phyloP scores from a whole-genome alignment of 169 alveolate genomes.

The Plasmodium billcollinsi region DNA sequence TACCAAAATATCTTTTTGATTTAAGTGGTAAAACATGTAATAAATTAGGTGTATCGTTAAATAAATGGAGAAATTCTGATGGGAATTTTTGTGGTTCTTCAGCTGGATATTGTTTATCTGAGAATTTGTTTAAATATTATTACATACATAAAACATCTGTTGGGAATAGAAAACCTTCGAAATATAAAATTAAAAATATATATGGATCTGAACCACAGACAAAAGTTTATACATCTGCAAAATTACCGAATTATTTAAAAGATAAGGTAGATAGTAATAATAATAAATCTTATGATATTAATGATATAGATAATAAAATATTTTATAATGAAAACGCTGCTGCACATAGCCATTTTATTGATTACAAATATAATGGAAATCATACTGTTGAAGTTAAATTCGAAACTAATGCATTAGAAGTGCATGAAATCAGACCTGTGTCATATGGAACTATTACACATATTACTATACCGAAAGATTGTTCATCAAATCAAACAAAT shows the following conservation, averaged over 20 bases:
- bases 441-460: conserved; percentile 71
- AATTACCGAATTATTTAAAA: conserved; percentile 50
- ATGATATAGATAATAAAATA: conserved; percentile 59
- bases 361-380: conserved; percentile 74
- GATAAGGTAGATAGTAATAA: conserved; percentile 17
- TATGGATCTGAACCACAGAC: conserved; percentile 76
- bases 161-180: conserved; percentile 16
- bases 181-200: conserved; percentile 66
- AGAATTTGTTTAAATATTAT: conserved; percentile 36
- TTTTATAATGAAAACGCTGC: conserved; percentile 49
- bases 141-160: conserved; percentile 31
- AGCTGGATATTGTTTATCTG: conserved; percentile 50
- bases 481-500: conserved; percentile 29
- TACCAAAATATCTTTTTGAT: conserved; percentile 66
- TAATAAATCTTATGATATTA: conserved; percentile 9
- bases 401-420: conserved; percentile 68
- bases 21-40: conserved; percentile 74
- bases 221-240: conserved; percentile 5
- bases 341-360: conserved; percentile 68
- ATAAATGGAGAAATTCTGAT: conserved; percentile 45
- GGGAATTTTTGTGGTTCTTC: conserved; percentile 42
- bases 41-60: conserved; percentile 70
- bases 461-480: conserved; percentile 50
- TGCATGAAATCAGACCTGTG: conserved; percentile 65
- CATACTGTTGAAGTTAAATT: conserved; percentile 60